These are phyloP conservation scores for Wolfiporia cocos DNA, from an alignment of 1,284 basidiomycete species.

Conservation along the genomic window DNA sequence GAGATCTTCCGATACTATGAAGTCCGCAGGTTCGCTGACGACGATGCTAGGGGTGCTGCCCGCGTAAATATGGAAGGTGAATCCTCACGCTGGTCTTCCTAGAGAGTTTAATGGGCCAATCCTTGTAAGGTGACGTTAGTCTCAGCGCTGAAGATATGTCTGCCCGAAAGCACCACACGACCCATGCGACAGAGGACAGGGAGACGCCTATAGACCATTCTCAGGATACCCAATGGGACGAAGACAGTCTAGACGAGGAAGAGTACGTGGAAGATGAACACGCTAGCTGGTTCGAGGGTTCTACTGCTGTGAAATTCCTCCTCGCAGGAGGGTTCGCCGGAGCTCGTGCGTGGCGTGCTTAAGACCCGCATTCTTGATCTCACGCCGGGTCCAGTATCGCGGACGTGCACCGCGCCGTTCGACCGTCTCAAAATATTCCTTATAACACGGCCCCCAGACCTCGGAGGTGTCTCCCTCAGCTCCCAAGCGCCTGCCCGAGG, in stretches of 20 bases:
- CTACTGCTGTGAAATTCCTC: slow-evolving; percentile 84
- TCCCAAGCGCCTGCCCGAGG: slow-evolving; percentile 49
- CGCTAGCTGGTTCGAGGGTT: slow-evolving; percentile 60
- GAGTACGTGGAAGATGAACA: slow-evolving; percentile 52
- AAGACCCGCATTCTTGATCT: neutral
- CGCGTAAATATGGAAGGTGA: slow-evolving; percentile 85
- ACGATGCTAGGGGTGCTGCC: slow-evolving; percentile 73
- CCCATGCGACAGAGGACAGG: slow-evolving; percentile 17
- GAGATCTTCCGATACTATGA: slow-evolving; percentile 90
- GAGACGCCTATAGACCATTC: slow-evolving; percentile 23
- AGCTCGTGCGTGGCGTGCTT: slow-evolving; percentile 54
- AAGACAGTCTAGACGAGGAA: slow-evolving; percentile 34
- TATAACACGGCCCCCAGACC: slow-evolving; percentile 78
- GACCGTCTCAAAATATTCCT: slow-evolving; percentile 97
- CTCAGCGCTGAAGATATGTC: slow-evolving; percentile 62
- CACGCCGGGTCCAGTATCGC: slow-evolving; percentile 57
- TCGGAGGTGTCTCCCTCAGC: slow-evolving; percentile 45
- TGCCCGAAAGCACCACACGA: slow-evolving; percentile 11
- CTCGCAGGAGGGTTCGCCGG: slow-evolving; percentile 94
- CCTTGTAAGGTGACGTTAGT: slow-evolving; percentile 60
- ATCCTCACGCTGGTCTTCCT: neutral
- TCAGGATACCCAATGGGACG: slow-evolving; percentile 22
- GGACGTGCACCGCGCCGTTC: slow-evolving; percentile 96
- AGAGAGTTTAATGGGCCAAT: slow-evolving; percentile 9
- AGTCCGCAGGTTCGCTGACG: slow-evolving; percentile 66